Evolutionary conservation across 140 eudicot species (phyloP).

Genomic region (Cichorium intybus): DNA sequence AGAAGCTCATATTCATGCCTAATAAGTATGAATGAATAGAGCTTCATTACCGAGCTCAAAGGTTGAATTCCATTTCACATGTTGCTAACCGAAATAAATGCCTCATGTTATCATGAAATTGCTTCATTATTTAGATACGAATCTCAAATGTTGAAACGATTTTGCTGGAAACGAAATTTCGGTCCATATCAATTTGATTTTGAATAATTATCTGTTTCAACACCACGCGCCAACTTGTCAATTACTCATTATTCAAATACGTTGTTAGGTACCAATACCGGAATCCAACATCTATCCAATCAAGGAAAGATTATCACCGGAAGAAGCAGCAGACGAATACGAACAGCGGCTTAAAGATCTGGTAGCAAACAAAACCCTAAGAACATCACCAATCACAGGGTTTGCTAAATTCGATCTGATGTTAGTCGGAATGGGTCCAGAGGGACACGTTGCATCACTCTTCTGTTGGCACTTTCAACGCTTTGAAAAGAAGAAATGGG

Average conservation of each 20-base stretch:
- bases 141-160: no score
- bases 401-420: constrained; percentile 40
- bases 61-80: background rate
- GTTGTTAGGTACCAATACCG: constrained; percentile 34
- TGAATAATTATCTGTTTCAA: no score
- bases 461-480: constrained; percentile 36
- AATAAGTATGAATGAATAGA: background rate
- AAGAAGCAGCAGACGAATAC: constrained; percentile 34
- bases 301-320: constrained; percentile 36
- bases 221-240: background rate
- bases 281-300: constrained; percentile 19
- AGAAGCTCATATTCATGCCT: no score
- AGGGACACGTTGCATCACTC: constrained; percentile 41
- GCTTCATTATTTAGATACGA: no score
- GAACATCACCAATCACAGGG: constrained; percentile 13
- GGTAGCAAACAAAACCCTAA: constrained; percentile 22
- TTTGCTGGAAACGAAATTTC: no score
- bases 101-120: no score
- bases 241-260: background rate
- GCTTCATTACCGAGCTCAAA: background rate
- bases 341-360: constrained; percentile 32
- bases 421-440: constrained; percentile 47
- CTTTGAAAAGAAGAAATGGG: constrained; percentile 34
- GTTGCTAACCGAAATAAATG: background rate
- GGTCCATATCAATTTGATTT: no score